These are phyloP conservation scores for Combretum micranthum DNA, from an alignment of 345 rosid species.

Conservation along the genomic window DNA sequence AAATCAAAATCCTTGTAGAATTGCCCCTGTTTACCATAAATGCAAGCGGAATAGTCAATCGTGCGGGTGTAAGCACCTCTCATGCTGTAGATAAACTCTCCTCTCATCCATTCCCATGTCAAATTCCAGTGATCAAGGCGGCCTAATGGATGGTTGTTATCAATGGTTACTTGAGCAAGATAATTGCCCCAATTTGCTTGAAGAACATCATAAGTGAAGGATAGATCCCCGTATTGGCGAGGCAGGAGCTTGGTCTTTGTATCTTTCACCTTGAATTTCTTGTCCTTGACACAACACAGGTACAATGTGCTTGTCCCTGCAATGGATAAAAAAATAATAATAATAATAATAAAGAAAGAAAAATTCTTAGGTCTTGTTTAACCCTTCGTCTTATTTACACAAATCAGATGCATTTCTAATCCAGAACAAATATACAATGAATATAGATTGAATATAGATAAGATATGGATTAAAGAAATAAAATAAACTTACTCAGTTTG, in stretches of 20 bases:
- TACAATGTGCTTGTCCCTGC: slow-evolving; percentile 51
- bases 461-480: too few relatives aligned
- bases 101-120: slow-evolving; percentile 91
- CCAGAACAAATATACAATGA: too few relatives aligned
- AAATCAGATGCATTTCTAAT: too few relatives aligned
- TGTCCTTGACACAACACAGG: slow-evolving; percentile 65
- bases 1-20: slow-evolving; percentile 61
- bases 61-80: slow-evolving; percentile 72
- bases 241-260: slow-evolving; percentile 36
- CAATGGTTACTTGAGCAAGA: slow-evolving; percentile 81
- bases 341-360: not conserved
- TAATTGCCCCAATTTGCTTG: slow-evolving; percentile 65
- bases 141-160: slow-evolving; percentile 64
- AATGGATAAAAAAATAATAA: not conserved
- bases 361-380: not conserved
- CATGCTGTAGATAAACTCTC: slow-evolving; percentile 77
- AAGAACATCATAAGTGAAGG: slow-evolving; percentile 57
- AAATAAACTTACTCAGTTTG: too few relatives aligned
- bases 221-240: slow-evolving; percentile 56
- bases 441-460: too few relatives aligned
- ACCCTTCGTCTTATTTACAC: too few relatives aligned
- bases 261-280: slow-evolving; percentile 44
- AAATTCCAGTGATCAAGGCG: slow-evolving; percentile 88
- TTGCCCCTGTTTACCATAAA: slow-evolving; percentile 59
- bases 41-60: slow-evolving; percentile 44